A percentile compares a stretch with the other conserved stretches of the same genome.
Evolutionary conservation across 2,329 filamentous ascomycete genomes (phyloP).

Genomic region (Microsporum canis): DNA sequence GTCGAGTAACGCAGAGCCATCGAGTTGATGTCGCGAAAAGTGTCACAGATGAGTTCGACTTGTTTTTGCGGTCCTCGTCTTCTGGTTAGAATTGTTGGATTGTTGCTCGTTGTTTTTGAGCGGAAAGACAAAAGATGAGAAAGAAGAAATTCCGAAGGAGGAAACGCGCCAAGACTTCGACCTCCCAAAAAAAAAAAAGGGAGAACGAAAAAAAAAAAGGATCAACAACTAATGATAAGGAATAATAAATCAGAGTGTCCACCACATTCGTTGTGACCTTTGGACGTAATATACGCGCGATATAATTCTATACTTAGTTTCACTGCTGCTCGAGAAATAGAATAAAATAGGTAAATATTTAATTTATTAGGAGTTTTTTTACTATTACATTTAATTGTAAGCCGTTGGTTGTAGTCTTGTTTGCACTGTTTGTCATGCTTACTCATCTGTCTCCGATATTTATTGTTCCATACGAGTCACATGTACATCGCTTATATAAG

Average conservation of each 20-base stretch:
- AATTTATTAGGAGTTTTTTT: too few species aligned
- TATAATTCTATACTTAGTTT: too few species aligned
- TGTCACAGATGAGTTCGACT: neutral
- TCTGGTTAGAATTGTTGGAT: neutral
- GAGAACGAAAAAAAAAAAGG: neutral
- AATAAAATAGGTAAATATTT: too few species aligned
- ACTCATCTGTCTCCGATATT: too few species aligned
- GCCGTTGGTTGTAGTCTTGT: too few species aligned
- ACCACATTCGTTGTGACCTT: neutral
- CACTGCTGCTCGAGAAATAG: too few species aligned
- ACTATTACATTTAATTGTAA: too few species aligned
- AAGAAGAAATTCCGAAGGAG: neutral
- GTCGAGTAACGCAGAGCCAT: conserved; percentile 2
- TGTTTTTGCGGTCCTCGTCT: neutral
- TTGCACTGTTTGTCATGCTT: too few species aligned
- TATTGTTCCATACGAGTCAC: too few species aligned
- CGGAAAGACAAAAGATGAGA: neutral
- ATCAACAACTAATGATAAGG: neutral
- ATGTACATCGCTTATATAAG: too few species aligned
- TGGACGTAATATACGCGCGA: too few species aligned
- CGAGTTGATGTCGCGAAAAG: neutral
- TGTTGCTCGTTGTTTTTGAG: neutral
- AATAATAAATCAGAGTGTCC: neutral
- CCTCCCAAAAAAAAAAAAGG: neutral
- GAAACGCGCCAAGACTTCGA: neutral